Evolutionary conservation across 2,329 filamentous ascomycete genomes (phyloP).

Genomic region (Parascedosporium putredinis): DNA sequence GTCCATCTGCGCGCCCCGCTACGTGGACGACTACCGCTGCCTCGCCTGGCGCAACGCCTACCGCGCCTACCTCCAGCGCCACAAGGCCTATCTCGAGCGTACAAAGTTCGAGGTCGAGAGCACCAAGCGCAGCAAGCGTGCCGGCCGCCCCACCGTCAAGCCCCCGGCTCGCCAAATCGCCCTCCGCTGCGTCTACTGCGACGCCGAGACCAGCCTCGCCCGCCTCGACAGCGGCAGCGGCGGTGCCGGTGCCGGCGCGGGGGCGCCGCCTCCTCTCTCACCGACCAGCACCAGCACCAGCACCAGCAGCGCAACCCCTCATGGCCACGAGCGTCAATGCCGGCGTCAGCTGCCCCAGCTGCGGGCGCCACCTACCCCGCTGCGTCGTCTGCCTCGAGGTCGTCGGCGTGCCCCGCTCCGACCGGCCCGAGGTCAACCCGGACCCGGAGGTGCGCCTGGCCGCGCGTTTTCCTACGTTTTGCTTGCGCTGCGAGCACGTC

Average conservation of each 20-base stretch:
- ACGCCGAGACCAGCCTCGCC: slow-evolving; percentile 44
- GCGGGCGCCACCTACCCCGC: slow-evolving; percentile 54
- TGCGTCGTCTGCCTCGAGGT: slow-evolving; percentile 60
- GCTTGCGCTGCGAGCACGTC: slow-evolving; percentile 57
- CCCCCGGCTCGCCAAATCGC: slow-evolving; percentile 60
- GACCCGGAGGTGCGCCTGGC: slow-evolving; percentile 36
- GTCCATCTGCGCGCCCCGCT: slow-evolving; percentile 63
- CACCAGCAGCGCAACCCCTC: slow-evolving; percentile 36
- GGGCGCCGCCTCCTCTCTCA: neutral
- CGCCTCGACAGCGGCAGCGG: slow-evolving; percentile 16
- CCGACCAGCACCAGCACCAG: slow-evolving; percentile 7
- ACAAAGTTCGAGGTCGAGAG: slow-evolving; percentile 72
- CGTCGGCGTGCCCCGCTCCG: slow-evolving; percentile 52
- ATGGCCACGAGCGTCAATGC: slow-evolving; percentile 46
- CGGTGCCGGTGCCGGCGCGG: slow-evolving; percentile 1
- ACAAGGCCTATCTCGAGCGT: slow-evolving; percentile 63
- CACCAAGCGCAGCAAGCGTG: slow-evolving; percentile 56
- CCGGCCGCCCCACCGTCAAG: slow-evolving; percentile 51
- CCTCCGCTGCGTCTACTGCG: slow-evolving; percentile 69
- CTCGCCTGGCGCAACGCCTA: slow-evolving; percentile 64
- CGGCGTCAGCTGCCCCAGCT: slow-evolving; percentile 56
- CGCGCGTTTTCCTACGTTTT: slow-evolving; percentile 57
- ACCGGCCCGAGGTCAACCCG: slow-evolving; percentile 40
- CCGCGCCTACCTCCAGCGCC: slow-evolving; percentile 59
- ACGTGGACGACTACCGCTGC: slow-evolving; percentile 68